Conservation (phyloP, 768 basidiomycete species). For the Russula griseocarnosa region DNA sequence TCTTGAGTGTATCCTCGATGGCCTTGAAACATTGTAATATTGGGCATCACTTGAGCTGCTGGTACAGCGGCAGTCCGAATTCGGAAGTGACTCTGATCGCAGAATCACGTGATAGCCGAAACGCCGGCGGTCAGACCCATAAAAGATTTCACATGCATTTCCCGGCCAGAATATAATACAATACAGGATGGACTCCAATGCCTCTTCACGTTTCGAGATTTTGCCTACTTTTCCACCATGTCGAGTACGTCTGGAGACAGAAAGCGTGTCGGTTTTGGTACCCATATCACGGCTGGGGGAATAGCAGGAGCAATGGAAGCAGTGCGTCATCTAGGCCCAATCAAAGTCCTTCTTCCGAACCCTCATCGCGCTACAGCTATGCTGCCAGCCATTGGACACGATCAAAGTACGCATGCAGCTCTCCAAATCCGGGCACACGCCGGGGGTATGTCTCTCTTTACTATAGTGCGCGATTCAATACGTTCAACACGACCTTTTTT, state of each 20-base stretch:
- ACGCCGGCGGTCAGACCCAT: background rate
- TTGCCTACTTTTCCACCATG: conserved; percentile 3
- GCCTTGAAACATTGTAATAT: no score
- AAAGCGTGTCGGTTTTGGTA: conserved; percentile 80
- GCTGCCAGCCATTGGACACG: conserved; percentile 93
- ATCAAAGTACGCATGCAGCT: conserved; percentile 99
- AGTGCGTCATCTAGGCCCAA: conserved; percentile 40
- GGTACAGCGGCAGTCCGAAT: no score
- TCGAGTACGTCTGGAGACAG: conserved; percentile 42
- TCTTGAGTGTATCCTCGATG: no score
- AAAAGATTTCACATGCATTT: background rate
- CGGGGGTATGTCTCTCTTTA: conserved; percentile 66
- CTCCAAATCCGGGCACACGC: conserved; percentile 66
- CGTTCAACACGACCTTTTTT: background rate
- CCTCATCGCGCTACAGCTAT: conserved; percentile 44
- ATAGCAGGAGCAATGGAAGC: conserved; percentile 93
- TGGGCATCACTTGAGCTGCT: no score
- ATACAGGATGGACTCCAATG: no score
- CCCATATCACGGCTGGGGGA: conserved; percentile 91
- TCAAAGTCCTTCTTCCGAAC: background rate
- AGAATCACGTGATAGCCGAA: background rate
- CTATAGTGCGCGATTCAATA: background rate
- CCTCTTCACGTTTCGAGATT: background rate
- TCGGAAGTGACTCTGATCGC: no score
- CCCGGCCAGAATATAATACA: background rate